Percentiles rank a stretch among this genome's conserved stretches.
Evolutionary conservation across 164 flowering plant genomes (phyloP).

Genomic region (Tinospora cordifolia): DNA sequence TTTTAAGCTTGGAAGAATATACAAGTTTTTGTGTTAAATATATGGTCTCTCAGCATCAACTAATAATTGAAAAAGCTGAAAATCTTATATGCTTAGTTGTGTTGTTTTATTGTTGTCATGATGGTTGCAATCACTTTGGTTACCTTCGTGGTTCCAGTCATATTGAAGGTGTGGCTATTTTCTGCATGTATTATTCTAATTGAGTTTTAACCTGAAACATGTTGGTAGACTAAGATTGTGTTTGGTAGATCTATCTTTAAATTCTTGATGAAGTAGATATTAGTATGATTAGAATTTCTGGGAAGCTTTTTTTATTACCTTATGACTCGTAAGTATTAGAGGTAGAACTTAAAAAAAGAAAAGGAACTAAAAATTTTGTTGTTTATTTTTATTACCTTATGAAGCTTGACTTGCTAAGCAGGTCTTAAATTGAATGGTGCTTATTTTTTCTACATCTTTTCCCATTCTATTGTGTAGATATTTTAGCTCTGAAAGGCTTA

Average conservation of each 20-base stretch:
- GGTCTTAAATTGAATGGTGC: no score
- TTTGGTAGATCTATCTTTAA: background rate
- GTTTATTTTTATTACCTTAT: background rate
- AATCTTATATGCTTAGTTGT: background rate
- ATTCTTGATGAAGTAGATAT: background rate
- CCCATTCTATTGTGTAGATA: no score
- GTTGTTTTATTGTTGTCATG: background rate
- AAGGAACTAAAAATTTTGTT: background rate
- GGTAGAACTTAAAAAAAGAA: background rate
- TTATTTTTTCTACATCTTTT: no score
- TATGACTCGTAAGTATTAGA: background rate
- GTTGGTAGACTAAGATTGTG: background rate
- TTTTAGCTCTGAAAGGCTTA: no score
- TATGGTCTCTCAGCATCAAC: background rate
- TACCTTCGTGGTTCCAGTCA: background rate
- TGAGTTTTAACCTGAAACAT: no score
- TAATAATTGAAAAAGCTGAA: background rate
- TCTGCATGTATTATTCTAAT: background rate
- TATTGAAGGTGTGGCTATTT: background rate
- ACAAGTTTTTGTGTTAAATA: background rate
- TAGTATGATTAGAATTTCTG: background rate
- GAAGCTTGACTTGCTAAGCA: background rate
- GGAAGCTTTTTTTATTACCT: background rate
- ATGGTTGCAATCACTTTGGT: background rate
- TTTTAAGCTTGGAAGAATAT: background rate